These are phyloP conservation scores for Neurospora hispaniola DNA, from an alignment of 495 filamentous ascomycete species.

Conservation along the genomic window DNA sequence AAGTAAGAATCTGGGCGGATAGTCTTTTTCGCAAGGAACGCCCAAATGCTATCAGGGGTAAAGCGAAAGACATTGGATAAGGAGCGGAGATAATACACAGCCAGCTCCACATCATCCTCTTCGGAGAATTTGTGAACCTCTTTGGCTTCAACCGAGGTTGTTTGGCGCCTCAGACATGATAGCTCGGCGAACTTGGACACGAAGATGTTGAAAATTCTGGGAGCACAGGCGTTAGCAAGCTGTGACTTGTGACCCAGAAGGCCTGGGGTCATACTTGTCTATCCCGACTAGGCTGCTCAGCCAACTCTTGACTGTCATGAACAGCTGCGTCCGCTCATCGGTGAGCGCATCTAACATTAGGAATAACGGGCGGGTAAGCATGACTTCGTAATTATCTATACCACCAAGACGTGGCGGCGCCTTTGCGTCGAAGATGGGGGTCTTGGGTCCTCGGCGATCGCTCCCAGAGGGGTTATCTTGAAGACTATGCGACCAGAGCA, in stretches of 20 bases:
- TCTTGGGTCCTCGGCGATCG: slow-evolving; percentile 38
- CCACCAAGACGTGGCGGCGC: slow-evolving; percentile 35
- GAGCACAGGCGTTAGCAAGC: background rate
- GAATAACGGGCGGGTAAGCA: slow-evolving; percentile 75
- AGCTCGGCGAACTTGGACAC: slow-evolving; percentile 44
- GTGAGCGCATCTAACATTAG: slow-evolving; percentile 69
- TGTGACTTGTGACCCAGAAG: background rate
- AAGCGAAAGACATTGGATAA: slow-evolving; percentile 59
- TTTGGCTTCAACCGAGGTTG: background rate
- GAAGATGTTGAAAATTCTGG: slow-evolving; percentile 42
- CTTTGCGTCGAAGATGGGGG: slow-evolving; percentile 40
- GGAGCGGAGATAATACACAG: slow-evolving; percentile 66
- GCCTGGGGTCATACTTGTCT: slow-evolving; percentile 38
- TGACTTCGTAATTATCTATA: slow-evolving; percentile 47
- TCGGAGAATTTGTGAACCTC: slow-evolving; percentile 15
- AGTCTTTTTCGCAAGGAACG: slow-evolving; percentile 41
- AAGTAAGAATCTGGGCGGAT: slow-evolving; percentile 28
- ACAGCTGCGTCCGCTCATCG: slow-evolving; percentile 63
- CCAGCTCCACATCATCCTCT: slow-evolving; percentile 63
- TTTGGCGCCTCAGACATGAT: slow-evolving; percentile 38
- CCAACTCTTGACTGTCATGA: slow-evolving; percentile 71
- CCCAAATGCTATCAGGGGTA: slow-evolving; percentile 50
- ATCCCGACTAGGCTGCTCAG: slow-evolving; percentile 62
- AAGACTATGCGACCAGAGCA: slow-evolving; percentile 71
- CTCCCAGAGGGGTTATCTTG: slow-evolving; percentile 42